Conservation (phyloP, 2,329 filamentous ascomycete genomes). For the Penicillium sp. region DNA sequence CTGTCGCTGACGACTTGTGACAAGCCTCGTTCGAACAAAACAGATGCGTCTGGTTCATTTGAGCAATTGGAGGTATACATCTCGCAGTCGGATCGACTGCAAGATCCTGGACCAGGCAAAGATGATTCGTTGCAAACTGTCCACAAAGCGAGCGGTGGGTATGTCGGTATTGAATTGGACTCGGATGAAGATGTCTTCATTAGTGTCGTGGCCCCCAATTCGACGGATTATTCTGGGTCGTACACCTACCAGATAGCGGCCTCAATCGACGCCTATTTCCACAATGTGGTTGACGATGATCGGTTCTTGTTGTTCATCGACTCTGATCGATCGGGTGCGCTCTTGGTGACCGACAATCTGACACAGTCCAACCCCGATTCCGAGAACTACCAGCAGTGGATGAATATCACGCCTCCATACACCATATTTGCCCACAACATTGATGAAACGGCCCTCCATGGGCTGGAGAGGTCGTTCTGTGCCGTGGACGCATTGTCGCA, state of each 20-base stretch:
- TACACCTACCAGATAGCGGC: constrained; percentile 80
- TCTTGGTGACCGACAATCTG: constrained; percentile 68
- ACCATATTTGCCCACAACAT: constrained; percentile 67
- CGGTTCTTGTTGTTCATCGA: constrained; percentile 72
- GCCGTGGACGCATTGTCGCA: constrained; percentile 64
- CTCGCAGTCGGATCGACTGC: constrained; percentile 59
- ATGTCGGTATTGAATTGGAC: constrained; percentile 58
- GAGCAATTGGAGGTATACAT: constrained; percentile 75
- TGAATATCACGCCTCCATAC: constrained; percentile 60
- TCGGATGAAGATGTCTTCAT: constrained; percentile 67
- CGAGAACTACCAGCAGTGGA: constrained; percentile 50
- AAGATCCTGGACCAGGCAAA: constrained; percentile 58
- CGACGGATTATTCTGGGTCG: constrained; percentile 56
- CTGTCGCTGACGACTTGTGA: constrained; percentile 81
- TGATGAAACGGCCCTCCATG: constrained; percentile 55
- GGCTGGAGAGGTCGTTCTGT: constrained; percentile 75
- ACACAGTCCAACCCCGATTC: constrained; percentile 48
- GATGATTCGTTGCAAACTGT: constrained; percentile 39
- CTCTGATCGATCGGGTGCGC: constrained; percentile 69
- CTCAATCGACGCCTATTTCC: constrained; percentile 73
- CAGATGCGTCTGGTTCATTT: constrained; percentile 42
- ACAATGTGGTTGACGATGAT: constrained; percentile 49
- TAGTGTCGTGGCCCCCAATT: constrained; percentile 63
- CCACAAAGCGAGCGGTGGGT: constrained; percentile 60
- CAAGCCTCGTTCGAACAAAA: constrained; percentile 58